Percentiles rank a stretch among this genome's conserved stretches.
Conservation (phyloP, 352 stramenopile species). For the Phytopythium boreale region DNA sequence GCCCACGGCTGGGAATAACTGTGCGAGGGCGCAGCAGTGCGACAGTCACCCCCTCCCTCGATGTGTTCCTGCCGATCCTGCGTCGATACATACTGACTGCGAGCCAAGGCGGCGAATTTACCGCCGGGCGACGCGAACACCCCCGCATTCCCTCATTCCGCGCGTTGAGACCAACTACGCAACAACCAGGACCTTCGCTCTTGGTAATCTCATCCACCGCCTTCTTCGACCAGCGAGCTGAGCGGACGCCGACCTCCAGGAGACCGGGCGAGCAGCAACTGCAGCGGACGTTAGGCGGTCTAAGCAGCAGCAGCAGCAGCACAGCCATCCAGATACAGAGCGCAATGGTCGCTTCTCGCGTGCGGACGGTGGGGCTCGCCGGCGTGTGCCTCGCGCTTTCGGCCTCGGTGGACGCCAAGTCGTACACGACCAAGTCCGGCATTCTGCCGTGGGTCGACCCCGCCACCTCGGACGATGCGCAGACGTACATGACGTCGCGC, state of each 20-base stretch:
- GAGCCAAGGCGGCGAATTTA: not conserved
- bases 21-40: not conserved
- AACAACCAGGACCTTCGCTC: not conserved
- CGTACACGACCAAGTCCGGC: slow-evolving; percentile 29
- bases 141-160: not conserved
- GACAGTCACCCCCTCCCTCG: not conserved
- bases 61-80: not conserved
- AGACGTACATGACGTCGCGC: slow-evolving; percentile 40
- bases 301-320: not conserved
- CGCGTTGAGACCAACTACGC: not conserved
- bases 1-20: not conserved
- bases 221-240: too few relatives aligned
- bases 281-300: too few relatives aligned
- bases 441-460: slow-evolving; percentile 58
- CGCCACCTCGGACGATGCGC: slow-evolving; percentile 32
- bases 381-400: not conserved
- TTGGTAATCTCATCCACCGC: too few relatives aligned
- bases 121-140: too few relatives aligned
- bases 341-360: not conserved
- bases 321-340: not conserved
- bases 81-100: not conserved
- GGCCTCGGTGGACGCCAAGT: slow-evolving; percentile 3
- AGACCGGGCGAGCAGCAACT: too few relatives aligned
- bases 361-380: not conserved
- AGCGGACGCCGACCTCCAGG: too few relatives aligned